Evolutionary conservation across 352 stramenopile species (phyloP).

Genomic region (Globisporangium mamillatum): DNA sequence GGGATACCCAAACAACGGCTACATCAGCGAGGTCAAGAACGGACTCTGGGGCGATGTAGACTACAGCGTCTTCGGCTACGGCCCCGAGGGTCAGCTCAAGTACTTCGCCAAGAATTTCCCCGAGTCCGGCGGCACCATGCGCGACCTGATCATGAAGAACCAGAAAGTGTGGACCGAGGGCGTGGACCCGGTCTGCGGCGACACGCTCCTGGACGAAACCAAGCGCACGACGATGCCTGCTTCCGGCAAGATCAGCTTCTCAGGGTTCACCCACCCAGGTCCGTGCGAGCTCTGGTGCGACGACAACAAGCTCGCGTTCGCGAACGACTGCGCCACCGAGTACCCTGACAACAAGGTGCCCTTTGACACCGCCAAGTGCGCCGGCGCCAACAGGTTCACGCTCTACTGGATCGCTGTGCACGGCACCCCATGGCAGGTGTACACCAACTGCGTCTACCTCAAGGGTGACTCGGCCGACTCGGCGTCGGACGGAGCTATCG

Average conservation of each 20-base stretch:
- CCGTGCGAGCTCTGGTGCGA: constrained; percentile 66
- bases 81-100: constrained; percentile 22
- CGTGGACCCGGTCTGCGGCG: constrained; percentile 20
- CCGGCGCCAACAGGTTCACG: constrained; percentile 37
- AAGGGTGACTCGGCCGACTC: constrained; percentile 12
- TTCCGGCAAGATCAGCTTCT: constrained; percentile 36
- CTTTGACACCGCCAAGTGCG: constrained; percentile 43
- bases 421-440: constrained; percentile 48
- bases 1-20: constrained; percentile 31
- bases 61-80: constrained; percentile 27
- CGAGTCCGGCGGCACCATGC: constrained; percentile 22
- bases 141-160: background rate
- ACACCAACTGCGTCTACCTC: constrained; percentile 55
- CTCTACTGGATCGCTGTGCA: constrained; percentile 55
- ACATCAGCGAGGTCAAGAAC: constrained; percentile 24
- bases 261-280: constrained; percentile 53
- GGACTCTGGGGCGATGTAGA: constrained; percentile 24
- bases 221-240: constrained; percentile 33
- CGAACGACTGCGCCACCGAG: constrained; percentile 43
- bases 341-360: constrained; percentile 39
- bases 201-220: constrained; percentile 28
- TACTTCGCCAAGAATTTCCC: constrained; percentile 28
- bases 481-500: constrained; percentile 15
- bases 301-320: constrained; percentile 47
- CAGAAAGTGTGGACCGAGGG: constrained; percentile 23